These are phyloP conservation scores for Microthlaspi erraticum DNA, from an alignment of 345 rosid genomes.

Conservation along the genomic window DNA sequence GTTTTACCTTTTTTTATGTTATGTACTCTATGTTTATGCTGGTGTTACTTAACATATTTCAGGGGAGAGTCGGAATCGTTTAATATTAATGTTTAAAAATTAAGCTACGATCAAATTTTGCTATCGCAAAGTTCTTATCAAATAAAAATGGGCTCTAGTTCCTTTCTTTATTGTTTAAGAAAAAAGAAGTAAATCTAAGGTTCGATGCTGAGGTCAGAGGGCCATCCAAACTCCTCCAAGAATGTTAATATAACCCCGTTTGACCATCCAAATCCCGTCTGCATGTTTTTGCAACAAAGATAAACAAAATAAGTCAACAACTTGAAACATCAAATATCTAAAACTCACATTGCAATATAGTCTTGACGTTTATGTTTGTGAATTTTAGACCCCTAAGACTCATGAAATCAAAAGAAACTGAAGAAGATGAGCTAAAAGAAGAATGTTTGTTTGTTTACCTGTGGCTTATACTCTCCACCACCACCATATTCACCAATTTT, in stretches of 20 bases:
- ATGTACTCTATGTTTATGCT: no score
- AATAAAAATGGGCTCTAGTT: neutral
- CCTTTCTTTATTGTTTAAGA: constrained; percentile 3
- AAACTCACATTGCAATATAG: neutral
- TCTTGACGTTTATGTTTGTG: neutral
- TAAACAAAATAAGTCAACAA: constrained; percentile 5
- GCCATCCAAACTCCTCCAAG: constrained; percentile 97
- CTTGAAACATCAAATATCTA: constrained; percentile 7
- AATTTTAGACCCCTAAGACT: neutral
- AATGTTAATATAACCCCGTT: constrained; percentile 85
- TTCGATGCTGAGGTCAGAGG: constrained; percentile 49
- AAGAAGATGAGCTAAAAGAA: neutral
- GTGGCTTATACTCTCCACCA: constrained; percentile 73
- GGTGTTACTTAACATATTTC: no score
- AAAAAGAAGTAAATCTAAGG: constrained; percentile 44
- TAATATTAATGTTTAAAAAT: no score
- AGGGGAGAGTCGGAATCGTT: no score
- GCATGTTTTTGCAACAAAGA: constrained; percentile 37
- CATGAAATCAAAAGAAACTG: neutral
- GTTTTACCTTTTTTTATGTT: no score
- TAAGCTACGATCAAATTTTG: no score
- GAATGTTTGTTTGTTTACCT: constrained; percentile 46
- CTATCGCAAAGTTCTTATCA: no score
- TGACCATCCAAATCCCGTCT: constrained; percentile 99
- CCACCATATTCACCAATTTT: constrained; percentile 67